phyloP scores from a whole-genome alignment of 2,329 filamentous ascomycete genomes.

The Sphaerulina musiva region DNA sequence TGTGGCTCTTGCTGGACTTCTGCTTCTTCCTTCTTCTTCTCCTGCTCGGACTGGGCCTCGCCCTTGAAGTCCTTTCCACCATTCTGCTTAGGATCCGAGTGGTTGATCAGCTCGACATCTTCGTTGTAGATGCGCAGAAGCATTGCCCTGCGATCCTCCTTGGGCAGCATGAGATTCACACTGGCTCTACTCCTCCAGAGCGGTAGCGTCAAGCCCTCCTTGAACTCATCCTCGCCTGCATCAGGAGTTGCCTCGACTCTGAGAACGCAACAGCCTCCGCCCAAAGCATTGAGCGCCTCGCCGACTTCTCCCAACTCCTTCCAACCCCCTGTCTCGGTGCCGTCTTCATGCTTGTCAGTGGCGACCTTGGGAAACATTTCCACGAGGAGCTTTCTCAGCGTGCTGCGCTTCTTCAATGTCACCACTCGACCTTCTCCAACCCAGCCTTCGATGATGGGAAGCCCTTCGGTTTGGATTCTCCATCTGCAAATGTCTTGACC shows the following conservation, averaged over 20 bases:
- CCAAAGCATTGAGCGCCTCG: constrained; percentile 68
- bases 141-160: constrained; percentile 91
- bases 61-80: constrained; percentile 9
- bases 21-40: neutral
- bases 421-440: constrained; percentile 73
- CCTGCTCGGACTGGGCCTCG: neutral
- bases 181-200: constrained; percentile 90
- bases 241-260: constrained; percentile 50
- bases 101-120: constrained; percentile 73
- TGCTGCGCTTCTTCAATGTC: constrained; percentile 67
- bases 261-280: constrained; percentile 88
- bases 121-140: constrained; percentile 87
- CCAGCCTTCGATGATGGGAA: constrained; percentile 86
- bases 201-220: constrained; percentile 79
- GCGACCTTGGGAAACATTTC: constrained; percentile 94
- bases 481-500: constrained; percentile 80
- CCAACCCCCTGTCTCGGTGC: constrained; percentile 57
- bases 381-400: constrained; percentile 72
- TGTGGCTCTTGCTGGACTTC: neutral
- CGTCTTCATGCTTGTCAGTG: constrained; percentile 24
- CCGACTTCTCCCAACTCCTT: constrained; percentile 79
- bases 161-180: constrained; percentile 94
- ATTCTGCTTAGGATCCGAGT: constrained; percentile 31
- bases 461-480: constrained; percentile 91
- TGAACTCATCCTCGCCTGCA: constrained; percentile 45